Percentiles rank a stretch among this genome's conserved stretches.
phyloP scores from a whole-genome alignment of 768 basidiomycete species.

The Collybia nuda region DNA sequence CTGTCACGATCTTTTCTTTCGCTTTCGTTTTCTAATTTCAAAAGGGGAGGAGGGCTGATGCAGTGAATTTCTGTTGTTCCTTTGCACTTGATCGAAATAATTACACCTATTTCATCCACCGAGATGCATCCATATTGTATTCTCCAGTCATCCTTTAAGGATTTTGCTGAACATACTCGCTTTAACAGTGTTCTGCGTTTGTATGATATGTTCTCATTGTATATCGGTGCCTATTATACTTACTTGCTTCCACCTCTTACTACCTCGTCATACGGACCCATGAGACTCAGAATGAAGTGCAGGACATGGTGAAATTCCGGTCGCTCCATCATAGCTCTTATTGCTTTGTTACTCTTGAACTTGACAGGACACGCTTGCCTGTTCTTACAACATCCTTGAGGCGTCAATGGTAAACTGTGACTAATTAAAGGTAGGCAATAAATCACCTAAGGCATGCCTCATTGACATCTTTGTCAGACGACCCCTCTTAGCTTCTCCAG shows the following conservation, averaged over 20 bases:
- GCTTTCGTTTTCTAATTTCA: background rate
- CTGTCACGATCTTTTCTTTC: background rate
- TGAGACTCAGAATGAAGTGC: too few species aligned
- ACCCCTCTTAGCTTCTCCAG: too few species aligned
- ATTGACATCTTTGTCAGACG: too few species aligned
- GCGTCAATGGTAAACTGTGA: too few species aligned
- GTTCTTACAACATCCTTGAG: too few species aligned
- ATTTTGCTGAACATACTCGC: background rate
- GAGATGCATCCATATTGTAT: conserved; percentile 6
- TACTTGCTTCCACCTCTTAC: background rate
- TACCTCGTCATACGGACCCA: too few species aligned
- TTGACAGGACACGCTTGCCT: too few species aligned
- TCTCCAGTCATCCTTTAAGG: background rate
- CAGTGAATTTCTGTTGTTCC: background rate
- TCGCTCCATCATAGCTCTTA: too few species aligned
- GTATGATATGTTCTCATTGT: conserved; percentile 1
- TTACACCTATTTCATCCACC: conserved; percentile 3
- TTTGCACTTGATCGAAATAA: background rate
- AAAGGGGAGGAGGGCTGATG: background rate
- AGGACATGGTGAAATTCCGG: too few species aligned
- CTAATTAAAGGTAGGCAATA: too few species aligned
- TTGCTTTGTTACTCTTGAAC: too few species aligned
- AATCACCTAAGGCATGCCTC: too few species aligned
- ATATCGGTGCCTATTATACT: background rate
- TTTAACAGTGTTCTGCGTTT: conserved; percentile 1